These are phyloP conservation scores for Amanita pallidorosea DNA, from an alignment of 768 basidiomycete genomes.

Conservation along the genomic window DNA sequence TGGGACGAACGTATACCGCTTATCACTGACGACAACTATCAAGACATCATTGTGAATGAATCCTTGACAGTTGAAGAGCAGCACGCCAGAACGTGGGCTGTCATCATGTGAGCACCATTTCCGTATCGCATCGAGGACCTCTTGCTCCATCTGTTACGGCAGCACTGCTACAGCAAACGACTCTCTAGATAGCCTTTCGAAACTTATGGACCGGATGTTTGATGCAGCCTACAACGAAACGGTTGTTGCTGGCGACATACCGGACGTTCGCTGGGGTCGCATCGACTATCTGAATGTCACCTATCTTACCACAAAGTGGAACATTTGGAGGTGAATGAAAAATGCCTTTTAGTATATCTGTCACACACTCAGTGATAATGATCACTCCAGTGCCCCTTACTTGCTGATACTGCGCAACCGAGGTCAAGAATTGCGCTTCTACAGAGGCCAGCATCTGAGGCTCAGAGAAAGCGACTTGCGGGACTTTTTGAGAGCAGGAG, in stretches of 20 bases:
- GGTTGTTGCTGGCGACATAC: constrained; percentile 46
- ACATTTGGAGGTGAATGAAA: constrained; percentile 63
- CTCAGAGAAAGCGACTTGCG: constrained; percentile 50
- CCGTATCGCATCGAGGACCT: not conserved
- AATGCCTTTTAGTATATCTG: not conserved
- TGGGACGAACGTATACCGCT: constrained; percentile 74
- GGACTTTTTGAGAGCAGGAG: constrained; percentile 54
- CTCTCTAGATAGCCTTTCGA: constrained; percentile 54
- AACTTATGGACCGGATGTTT: constrained; percentile 61
- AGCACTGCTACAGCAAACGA: constrained; percentile 43
- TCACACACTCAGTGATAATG: not conserved
- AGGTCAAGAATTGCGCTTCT: constrained; percentile 76
- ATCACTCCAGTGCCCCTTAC: constrained; percentile 52
- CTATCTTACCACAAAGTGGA: constrained; percentile 76
- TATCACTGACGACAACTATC: constrained; percentile 76
- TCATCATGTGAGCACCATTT: constrained; percentile 52
- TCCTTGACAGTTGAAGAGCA: constrained; percentile 52
- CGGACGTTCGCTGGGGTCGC: constrained; percentile 71
- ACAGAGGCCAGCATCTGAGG: constrained; percentile 51
- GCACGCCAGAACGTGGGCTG: constrained; percentile 61
- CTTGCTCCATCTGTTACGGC: not conserved
- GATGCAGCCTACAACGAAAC: constrained; percentile 66
- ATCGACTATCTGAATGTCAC: constrained; percentile 86
- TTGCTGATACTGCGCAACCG: constrained; percentile 62
- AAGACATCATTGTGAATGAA: constrained; percentile 64